phyloP scores from a whole-genome alignment of 371 early-diverging fungal genomes.

The Rhizopus stolonifer region DNA sequence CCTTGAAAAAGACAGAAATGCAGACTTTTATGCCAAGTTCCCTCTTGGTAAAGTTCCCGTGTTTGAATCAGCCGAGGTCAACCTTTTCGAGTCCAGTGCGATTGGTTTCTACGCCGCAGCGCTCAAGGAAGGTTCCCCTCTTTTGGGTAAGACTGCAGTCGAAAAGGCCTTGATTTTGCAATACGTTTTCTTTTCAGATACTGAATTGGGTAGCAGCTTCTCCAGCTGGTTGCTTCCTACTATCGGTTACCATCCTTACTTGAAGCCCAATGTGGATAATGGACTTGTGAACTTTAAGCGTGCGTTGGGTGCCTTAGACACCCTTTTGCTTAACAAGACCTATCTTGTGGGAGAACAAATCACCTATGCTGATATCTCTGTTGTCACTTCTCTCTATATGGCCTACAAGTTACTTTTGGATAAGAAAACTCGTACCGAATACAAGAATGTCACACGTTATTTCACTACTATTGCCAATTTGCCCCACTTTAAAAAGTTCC shows the following conservation, averaged over 20 bases:
- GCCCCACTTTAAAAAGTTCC: constrained; percentile 73
- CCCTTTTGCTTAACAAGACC: constrained; percentile 62
- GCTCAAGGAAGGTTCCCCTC: constrained; percentile 57
- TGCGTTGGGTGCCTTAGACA: constrained; percentile 60
- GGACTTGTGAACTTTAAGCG: constrained; percentile 57
- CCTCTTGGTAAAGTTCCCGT: constrained; percentile 81
- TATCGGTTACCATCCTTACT: constrained; percentile 54
- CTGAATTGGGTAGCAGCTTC: constrained; percentile 40
- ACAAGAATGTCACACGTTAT: constrained; percentile 85
- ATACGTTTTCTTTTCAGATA: constrained; percentile 75
- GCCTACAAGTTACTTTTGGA: constrained; percentile 50
- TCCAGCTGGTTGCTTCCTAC: constrained; percentile 57
- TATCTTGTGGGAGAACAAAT: constrained; percentile 80
- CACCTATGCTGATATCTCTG: constrained; percentile 74
- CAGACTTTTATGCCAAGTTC: constrained; percentile 84
- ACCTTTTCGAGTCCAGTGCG: constrained; percentile 79
- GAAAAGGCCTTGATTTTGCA: constrained; percentile 82
- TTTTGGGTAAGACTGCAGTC: constrained; percentile 65
- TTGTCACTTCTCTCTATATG: constrained; percentile 52
- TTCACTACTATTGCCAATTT: constrained; percentile 80
- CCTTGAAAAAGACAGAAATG: constrained; percentile 60
- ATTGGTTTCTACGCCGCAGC: constrained; percentile 87
- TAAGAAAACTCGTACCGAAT: constrained; percentile 69
- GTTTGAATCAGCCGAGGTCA: constrained; percentile 74
- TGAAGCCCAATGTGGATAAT: constrained; percentile 59